phyloP scores from a whole-genome alignment of 768 basidiomycete genomes.

The Chalciporus sphaerocephalus region DNA sequence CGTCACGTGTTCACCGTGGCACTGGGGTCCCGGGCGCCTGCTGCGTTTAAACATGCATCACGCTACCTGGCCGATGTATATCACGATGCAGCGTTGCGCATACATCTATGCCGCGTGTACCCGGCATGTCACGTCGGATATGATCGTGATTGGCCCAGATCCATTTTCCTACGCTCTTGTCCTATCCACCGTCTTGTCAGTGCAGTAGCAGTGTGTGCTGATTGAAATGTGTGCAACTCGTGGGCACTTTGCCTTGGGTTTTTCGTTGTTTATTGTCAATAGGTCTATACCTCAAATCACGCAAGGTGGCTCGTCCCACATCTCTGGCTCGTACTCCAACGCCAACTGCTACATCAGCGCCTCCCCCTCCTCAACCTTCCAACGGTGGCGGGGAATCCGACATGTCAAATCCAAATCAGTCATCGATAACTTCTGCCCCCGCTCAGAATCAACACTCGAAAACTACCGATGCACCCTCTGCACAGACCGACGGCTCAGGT shows the following conservation, averaged over 20 bases:
- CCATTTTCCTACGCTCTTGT: conserved; percentile 30
- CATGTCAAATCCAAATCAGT: conserved; percentile 35
- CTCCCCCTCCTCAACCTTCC: conserved; percentile 28
- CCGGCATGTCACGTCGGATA: conserved; percentile 31
- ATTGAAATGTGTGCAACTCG: conserved; percentile 39
- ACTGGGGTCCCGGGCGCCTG: conserved; percentile 33
- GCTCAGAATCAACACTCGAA: conserved; percentile 31
- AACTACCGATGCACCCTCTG: conserved; percentile 25
- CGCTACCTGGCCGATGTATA: conserved; percentile 31
- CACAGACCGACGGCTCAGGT: conserved; percentile 23
- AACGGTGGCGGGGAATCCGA: conserved; percentile 34
- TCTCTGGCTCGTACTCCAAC: conserved; percentile 45
- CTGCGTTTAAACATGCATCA: conserved; percentile 23
- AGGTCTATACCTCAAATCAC: conserved; percentile 86
- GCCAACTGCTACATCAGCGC: conserved; percentile 30
- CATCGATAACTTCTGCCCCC: conserved; percentile 31
- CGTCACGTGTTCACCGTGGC: conserved; percentile 40
- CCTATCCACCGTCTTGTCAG: conserved; percentile 32
- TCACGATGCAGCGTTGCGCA: conserved; percentile 31
- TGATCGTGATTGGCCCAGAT: conserved; percentile 34
- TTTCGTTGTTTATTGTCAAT: conserved; percentile 33
- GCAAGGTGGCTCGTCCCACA: conserved; percentile 68
- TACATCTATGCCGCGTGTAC: conserved; percentile 34
- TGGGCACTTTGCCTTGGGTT: conserved; percentile 32
- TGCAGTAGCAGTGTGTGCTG: conserved; percentile 35